Evolutionary conservation across 2,329 filamentous ascomycete species (phyloP).

Genomic region (Nemania abortiva): DNA sequence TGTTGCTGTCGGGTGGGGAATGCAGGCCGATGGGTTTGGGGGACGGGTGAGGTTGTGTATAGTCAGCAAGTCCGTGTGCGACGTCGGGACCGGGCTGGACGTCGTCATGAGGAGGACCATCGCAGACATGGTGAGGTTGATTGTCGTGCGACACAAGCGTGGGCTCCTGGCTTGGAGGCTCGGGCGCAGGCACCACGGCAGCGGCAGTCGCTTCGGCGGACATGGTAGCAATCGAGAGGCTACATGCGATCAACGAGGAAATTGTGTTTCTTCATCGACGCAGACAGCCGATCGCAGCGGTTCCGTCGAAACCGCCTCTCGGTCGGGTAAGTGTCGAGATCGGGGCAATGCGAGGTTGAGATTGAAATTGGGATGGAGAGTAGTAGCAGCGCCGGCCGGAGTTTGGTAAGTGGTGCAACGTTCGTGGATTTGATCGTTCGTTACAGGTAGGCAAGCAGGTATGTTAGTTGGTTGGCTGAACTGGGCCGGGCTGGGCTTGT

Average conservation of each 20-base stretch:
- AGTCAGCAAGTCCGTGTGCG: slow-evolving; percentile 30
- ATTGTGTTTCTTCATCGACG: slow-evolving; percentile 38
- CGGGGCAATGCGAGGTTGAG: slow-evolving; percentile 19
- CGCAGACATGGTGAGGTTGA: slow-evolving; percentile 45
- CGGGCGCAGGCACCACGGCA: slow-evolving; percentile 58
- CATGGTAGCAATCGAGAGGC: slow-evolving; percentile 59
- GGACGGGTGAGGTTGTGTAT: slow-evolving; percentile 44
- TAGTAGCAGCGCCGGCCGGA: neutral
- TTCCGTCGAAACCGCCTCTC: slow-evolving; percentile 33
- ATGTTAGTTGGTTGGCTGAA: slow-evolving; percentile 25
- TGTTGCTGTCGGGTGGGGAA: slow-evolving; percentile 74
- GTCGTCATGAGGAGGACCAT: slow-evolving; percentile 33
- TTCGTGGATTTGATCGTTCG: slow-evolving; percentile 11
- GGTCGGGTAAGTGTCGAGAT: slow-evolving; percentile 22
- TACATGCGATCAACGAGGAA: slow-evolving; percentile 57
- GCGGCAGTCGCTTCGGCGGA: slow-evolving; percentile 67
- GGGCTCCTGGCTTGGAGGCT: slow-evolving; percentile 43
- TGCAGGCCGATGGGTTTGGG: slow-evolving; percentile 65
- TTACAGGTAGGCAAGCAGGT: neutral
- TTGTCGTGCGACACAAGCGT: slow-evolving; percentile 39
- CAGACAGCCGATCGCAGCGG: slow-evolving; percentile 28
- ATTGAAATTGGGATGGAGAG: neutral
- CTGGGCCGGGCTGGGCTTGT: slow-evolving; percentile 18
- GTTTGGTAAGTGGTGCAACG: slow-evolving; percentile 30
- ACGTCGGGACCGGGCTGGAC: slow-evolving; percentile 24